Conservation (phyloP, 257 asterid genomes). For the Solanum commersonii region DNA sequence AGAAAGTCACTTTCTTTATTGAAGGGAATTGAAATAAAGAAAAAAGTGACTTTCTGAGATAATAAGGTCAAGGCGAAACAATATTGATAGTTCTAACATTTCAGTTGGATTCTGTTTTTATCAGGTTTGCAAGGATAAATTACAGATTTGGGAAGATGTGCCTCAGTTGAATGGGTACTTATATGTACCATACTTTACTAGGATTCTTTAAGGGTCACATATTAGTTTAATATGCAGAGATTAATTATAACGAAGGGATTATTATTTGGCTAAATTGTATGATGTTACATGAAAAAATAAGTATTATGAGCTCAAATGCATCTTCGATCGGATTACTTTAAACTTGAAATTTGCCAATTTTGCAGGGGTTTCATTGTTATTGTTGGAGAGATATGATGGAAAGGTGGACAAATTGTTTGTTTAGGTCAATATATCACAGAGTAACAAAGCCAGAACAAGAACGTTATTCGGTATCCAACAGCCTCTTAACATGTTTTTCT, state of each 20-base stretch:
- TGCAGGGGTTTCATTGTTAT: constrained; percentile 48
- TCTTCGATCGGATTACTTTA: not conserved
- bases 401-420: constrained; percentile 57
- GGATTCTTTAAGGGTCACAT: not conserved
- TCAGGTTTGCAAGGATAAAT: constrained; percentile 51
- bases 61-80: too few species aligned
- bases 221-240: not conserved
- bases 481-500: not conserved
- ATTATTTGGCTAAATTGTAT: not conserved
- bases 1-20: too few species aligned
- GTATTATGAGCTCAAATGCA: not conserved
- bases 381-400: constrained; percentile 54
- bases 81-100: not conserved
- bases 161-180: constrained; percentile 30
- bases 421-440: constrained; percentile 43
- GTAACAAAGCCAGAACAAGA: constrained; percentile 36
- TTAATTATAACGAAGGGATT: not conserved
- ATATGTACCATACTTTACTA: not conserved
- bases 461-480: constrained; percentile 34
- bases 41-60: not conserved
- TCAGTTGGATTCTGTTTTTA: not conserved
- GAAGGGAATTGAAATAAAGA: not conserved
- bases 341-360: not conserved
- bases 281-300: not conserved
- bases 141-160: constrained; percentile 48